Conservation (phyloP, 2,329 filamentous ascomycete genomes). For the Pseudohalonectria lignicola region DNA sequence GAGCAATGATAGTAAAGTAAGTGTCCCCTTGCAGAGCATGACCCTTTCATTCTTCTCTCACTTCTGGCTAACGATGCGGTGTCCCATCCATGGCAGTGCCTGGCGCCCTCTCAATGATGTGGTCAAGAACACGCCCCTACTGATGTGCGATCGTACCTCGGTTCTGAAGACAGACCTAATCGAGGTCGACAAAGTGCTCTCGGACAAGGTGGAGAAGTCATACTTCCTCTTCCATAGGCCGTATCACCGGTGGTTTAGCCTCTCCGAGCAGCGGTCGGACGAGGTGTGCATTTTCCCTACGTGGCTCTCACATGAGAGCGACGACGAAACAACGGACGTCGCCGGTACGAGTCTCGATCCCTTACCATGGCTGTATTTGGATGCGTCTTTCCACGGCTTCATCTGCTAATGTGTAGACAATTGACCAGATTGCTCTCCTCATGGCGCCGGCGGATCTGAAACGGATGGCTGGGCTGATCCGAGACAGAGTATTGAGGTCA, state of each 20-base stretch:
- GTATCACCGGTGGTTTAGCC: background rate
- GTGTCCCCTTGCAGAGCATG: background rate
- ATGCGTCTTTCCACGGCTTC: too few species aligned
- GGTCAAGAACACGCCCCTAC: slow-evolving; percentile 1
- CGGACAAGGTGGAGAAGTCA: background rate
- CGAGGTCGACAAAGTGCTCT: background rate
- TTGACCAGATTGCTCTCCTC: background rate
- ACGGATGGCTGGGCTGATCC: slow-evolving; percentile 1
- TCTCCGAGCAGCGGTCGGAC: background rate
- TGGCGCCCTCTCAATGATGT: background rate
- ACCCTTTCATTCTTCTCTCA: background rate
- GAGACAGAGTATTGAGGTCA: slow-evolving; percentile 1
- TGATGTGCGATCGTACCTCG: background rate
- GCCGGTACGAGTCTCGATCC: background rate
- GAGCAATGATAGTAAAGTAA: background rate
- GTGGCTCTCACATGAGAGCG: background rate
- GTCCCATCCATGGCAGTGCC: background rate
- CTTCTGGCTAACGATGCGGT: background rate
- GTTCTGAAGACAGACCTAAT: background rate
- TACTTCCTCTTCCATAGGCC: background rate
- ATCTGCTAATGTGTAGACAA: background rate
- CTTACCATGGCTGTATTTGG: background rate
- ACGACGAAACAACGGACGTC: background rate
- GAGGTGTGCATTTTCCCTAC: background rate
- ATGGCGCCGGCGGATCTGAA: slow-evolving; percentile 1